phyloP scores from a whole-genome alignment of 495 filamentous ascomycete genomes.

The Aspergillus wentii region DNA sequence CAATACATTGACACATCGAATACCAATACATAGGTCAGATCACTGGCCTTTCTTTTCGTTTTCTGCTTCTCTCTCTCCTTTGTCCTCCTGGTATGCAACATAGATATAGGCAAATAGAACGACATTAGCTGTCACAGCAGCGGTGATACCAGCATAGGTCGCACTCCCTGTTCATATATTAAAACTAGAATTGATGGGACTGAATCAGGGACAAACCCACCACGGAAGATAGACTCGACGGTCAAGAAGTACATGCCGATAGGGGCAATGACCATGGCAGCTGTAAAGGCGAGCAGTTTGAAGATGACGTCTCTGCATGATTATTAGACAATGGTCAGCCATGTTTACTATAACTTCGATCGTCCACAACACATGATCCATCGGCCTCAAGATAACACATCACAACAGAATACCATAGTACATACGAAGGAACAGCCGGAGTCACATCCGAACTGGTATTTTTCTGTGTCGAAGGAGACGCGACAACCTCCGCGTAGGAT shows the following conservation, averaged over 20 bases:
- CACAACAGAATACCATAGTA: conserved; percentile 11
- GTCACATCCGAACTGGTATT: conserved; percentile 38
- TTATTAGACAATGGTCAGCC: neutral
- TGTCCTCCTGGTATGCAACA: conserved; percentile 87
- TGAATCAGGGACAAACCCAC: conserved; percentile 37
- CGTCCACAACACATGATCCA: no score
- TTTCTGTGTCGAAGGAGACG: conserved; percentile 18
- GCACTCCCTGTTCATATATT: conserved; percentile 61
- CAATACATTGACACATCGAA: no score
- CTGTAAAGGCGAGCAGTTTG: conserved; percentile 84
- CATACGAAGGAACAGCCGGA: conserved; percentile 72
- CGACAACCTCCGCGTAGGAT: conserved; percentile 27
- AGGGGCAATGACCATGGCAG: conserved; percentile 82
- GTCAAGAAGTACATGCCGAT: conserved; percentile 85
- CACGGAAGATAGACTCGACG: conserved; percentile 68
- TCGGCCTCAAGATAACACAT: no score
- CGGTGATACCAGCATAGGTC: conserved; percentile 77
- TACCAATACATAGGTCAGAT: conserved; percentile 6
- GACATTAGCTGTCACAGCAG: conserved; percentile 85
- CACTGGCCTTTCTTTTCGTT: conserved; percentile 59
- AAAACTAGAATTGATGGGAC: neutral
- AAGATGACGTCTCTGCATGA: conserved; percentile 69
- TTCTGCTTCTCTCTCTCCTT: conserved; percentile 56
- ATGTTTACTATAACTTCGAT: no score
- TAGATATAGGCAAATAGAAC: conserved; percentile 88